Percentiles rank a stretch among this genome's conserved stretches.
Conservation (phyloP, 2,329 filamentous ascomycete genomes). For the Scedosporium boydii region DNA sequence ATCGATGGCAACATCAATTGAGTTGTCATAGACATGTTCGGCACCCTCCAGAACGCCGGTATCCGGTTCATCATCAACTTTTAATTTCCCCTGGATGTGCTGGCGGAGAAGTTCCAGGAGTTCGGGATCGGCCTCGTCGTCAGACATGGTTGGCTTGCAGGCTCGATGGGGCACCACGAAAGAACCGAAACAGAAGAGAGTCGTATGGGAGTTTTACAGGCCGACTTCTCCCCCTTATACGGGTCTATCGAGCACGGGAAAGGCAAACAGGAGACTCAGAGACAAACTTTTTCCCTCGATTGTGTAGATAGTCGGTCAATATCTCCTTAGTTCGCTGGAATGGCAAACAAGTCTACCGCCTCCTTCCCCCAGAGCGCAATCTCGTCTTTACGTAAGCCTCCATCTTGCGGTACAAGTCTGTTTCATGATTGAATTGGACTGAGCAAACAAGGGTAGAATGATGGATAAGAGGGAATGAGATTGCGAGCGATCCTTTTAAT, state of each 20-base stretch:
- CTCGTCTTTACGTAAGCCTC: neutral
- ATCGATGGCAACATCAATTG: conserved; percentile 84
- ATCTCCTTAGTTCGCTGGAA: neutral
- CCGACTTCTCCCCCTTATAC: neutral
- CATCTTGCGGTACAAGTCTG: neutral
- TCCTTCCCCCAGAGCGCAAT: neutral
- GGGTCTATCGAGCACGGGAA: neutral
- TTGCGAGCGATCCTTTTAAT: no score
- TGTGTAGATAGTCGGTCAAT: neutral
- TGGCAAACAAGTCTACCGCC: neutral
- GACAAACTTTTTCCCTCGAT: neutral
- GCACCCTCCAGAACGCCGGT: conserved; percentile 76
- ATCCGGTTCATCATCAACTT: conserved; percentile 51
- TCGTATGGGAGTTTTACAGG: neutral
- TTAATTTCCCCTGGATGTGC: conserved; percentile 55
- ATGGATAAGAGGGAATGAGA: no score
- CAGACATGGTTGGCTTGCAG: conserved; percentile 56
- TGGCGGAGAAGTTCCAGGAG: conserved; percentile 78
- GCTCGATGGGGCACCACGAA: neutral
- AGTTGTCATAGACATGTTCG: conserved; percentile 82
- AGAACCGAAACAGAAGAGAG: neutral
- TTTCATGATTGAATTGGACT: neutral
- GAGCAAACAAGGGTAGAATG: no score
- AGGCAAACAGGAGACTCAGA: neutral
- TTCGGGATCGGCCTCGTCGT: conserved; percentile 85